Base-by-base conservation (phyloP, 1,139 yeast genomes). In the Kodamaea sp. region DNA sequence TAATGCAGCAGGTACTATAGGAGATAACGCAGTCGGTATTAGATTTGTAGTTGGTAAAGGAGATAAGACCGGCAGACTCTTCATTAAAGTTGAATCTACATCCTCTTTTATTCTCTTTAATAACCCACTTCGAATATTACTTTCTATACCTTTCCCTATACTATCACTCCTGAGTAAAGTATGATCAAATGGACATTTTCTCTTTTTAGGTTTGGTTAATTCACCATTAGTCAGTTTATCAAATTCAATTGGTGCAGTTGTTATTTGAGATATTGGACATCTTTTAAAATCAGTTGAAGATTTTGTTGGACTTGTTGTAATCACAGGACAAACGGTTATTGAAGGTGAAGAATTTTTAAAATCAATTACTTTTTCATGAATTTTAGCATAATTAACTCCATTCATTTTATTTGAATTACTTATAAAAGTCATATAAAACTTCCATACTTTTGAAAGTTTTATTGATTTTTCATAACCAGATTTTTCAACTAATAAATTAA, bases 391-490 rank as follows among this genome's bases (percentile, higher is more conserved):
- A 41, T 61, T 62, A 26, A 53, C 44, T 6, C 62, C 46, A 35
- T 53, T 59, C 50, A 63, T 54, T 38, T 60, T 62, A 36, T 50
- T 58, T 8, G 65, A 53, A 39, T 60, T 60, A 26, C 61, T 59
- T 20, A 67, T 55, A 39, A 70, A 62, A 1, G 71, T 66, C 41
- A 63, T 46, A 50, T 70, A 70, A 38, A 70, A 69, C 33, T 58
- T 62, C 77, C 77, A 71, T 38, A 68, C 55, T 44, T 67, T 67
- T 7, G 60, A 47, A 7, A 67, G 47, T 39, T 41, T 65, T 62
- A 34, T 39, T 2, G 60, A 47, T 38, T 57, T 57, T 3, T 49
- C 59, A 32, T 57, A 48, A 29, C 4, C n/a, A n/a, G 44, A 32
- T 20, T 46, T 38, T 2, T 48, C 44, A 4, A 54, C 52, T 20